These are phyloP conservation scores for Vaccinium corymbosum DNA, from an alignment of 148 eudicot species.

Conservation along the genomic window DNA sequence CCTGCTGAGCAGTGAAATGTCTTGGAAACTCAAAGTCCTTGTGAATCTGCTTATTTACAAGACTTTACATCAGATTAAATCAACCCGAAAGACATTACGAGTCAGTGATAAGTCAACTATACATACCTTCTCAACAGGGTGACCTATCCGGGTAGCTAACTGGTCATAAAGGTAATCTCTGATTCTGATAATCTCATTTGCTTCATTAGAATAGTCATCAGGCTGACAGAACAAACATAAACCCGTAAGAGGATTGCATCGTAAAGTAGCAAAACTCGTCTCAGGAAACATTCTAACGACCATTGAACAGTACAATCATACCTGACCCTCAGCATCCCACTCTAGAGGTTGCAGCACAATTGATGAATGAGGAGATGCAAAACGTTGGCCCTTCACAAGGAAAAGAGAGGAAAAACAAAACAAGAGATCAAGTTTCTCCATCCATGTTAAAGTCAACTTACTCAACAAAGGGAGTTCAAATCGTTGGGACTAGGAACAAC, in stretches of 20 bases:
- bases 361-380: constrained; percentile 73
- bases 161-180: constrained; percentile 77
- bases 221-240: constrained; percentile 46
- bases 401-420: neutral
- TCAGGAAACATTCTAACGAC: neutral
- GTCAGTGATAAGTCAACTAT: neutral
- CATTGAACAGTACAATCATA: constrained; percentile 35
- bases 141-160: constrained; percentile 80
- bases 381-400: constrained; percentile 65
- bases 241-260: neutral
- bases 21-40: constrained; percentile 57
- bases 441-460: neutral
- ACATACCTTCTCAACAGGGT: constrained; percentile 74
- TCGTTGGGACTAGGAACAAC: constrained; percentile 2
- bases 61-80: neutral
- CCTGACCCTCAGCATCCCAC: constrained; percentile 88
- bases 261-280: neutral
- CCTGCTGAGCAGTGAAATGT: constrained; percentile 68
- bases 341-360: constrained; percentile 67
- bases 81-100: neutral
- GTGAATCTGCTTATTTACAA: constrained; percentile 54
- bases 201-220: constrained; percentile 72
- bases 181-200: constrained; percentile 74
- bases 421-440: neutral
- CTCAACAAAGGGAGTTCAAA: neutral